Evolutionary conservation across 805 yeast genomes (phyloP).

Genomic region (Lachancea quebecensis): DNA sequence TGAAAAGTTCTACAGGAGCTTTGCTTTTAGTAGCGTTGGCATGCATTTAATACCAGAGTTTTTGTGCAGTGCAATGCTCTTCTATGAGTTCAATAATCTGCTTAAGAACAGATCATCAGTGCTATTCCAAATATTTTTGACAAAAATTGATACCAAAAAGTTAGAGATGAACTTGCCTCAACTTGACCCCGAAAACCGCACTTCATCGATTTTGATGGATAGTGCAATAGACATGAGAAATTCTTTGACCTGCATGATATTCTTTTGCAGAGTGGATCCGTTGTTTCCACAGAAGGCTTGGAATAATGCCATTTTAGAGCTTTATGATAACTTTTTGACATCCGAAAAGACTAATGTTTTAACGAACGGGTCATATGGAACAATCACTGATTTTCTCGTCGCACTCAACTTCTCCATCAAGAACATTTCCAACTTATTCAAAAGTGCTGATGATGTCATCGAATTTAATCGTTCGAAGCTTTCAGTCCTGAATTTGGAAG

Average conservation of each 20-base stretch:
- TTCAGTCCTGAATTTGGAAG: slow-evolving; percentile 28
- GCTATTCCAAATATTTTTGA: slow-evolving; percentile 23
- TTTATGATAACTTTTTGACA: slow-evolving; percentile 20
- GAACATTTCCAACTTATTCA: slow-evolving; percentile 22
- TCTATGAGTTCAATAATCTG: slow-evolving; percentile 24
- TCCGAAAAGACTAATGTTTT: slow-evolving; percentile 20
- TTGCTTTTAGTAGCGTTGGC: slow-evolving; percentile 24
- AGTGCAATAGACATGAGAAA: slow-evolving; percentile 24
- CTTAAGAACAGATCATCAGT: slow-evolving; percentile 10
- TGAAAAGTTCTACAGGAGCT: slow-evolving; percentile 25
- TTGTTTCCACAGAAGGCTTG: slow-evolving; percentile 22
- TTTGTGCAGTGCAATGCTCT: slow-evolving; percentile 22
- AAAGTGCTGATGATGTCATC: slow-evolving; percentile 13
- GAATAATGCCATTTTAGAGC: slow-evolving; percentile 15
- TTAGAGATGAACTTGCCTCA: slow-evolving; percentile 20
- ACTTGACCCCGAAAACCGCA: slow-evolving; percentile 2
- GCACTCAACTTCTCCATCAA: slow-evolving; percentile 30
- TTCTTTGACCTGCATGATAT: slow-evolving; percentile 26
- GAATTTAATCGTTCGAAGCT: slow-evolving; percentile 17
- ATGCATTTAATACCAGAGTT: slow-evolving; percentile 27
- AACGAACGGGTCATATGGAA: slow-evolving; percentile 23
- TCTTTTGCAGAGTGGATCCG: slow-evolving; percentile 20
- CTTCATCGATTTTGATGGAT: slow-evolving; percentile 11
- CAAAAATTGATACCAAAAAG: slow-evolving; percentile 25
- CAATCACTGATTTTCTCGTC: slow-evolving; percentile 27